Evolutionary conservation across 73 alveolate species (phyloP).

Genomic region (Breviolum minutum): DNA sequence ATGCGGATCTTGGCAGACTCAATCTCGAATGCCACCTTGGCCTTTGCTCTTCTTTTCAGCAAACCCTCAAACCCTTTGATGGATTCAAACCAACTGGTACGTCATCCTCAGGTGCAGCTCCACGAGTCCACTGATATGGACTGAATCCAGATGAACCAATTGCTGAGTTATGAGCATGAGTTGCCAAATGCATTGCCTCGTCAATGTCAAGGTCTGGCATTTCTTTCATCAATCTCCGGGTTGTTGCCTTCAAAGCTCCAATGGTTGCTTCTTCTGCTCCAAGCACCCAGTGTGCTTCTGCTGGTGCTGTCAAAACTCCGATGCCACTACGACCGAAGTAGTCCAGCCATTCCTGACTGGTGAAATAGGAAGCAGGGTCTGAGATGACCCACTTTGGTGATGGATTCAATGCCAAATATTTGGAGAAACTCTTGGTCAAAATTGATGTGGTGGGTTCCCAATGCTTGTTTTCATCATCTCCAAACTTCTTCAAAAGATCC

Average conservation of each 20-base stretch:
- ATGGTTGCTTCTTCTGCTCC: neutral
- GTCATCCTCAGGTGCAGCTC: neutral
- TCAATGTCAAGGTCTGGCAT: neutral
- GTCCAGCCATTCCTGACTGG: neutral
- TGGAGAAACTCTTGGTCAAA: neutral
- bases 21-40: neutral
- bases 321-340: neutral
- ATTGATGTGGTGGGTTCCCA: neutral
- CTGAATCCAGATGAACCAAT: neutral
- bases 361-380: neutral
- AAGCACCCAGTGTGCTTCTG: slow-evolving; percentile 1
- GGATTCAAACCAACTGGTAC: neutral
- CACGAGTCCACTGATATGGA: slow-evolving; percentile 31
- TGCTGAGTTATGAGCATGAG: neutral
- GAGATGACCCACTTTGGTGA: neutral
- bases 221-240: neutral
- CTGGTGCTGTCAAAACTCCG: neutral
- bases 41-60: neutral
- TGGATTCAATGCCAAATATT: neutral
- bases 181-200: neutral
- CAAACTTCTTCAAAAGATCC: neutral
- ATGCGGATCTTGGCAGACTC: neutral
- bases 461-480: too few relatives aligned
- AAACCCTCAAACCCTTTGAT: neutral
- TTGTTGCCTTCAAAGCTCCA: neutral